Evolutionary conservation across 2,329 filamentous ascomycete species (phyloP).

Genomic region (Neopestalotiopsis sp.): DNA sequence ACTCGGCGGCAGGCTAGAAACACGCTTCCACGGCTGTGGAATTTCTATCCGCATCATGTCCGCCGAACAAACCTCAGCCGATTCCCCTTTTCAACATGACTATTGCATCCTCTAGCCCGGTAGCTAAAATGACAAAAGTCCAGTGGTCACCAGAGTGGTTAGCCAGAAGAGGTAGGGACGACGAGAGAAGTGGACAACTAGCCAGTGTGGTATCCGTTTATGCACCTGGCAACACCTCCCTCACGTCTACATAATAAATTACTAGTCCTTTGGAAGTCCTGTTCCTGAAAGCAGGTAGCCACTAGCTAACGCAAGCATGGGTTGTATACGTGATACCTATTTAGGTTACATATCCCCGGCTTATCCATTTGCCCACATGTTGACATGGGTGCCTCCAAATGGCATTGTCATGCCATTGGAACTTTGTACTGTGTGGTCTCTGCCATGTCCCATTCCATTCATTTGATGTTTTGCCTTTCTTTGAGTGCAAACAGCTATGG

Average conservation of each 20-base stretch:
- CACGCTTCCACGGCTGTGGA: conserved; percentile 8
- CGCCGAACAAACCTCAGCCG: not conserved
- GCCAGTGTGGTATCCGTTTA: not conserved
- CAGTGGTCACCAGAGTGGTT: not conserved
- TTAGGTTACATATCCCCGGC: conserved; percentile 2
- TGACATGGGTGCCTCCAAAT: not conserved
- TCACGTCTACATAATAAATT: not conserved
- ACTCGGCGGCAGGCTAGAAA: conserved; percentile 9
- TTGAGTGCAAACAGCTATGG: not conserved
- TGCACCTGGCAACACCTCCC: not conserved
- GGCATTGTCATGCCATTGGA: not conserved
- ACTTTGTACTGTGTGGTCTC: not conserved
- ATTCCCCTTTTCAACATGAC: not conserved
- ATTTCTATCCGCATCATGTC: not conserved
- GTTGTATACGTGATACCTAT: not conserved
- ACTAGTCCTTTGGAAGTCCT: not conserved
- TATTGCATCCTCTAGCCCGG: not conserved
- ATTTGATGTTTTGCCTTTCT: not conserved
- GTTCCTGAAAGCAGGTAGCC: not conserved
- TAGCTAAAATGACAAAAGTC: conserved; percentile 2
- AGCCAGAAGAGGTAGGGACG: not conserved
- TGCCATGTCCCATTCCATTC: not conserved
- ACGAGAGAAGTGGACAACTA: not conserved
- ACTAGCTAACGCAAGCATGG: conserved; percentile 1
- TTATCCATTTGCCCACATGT: not conserved